Base-by-base conservation (phyloP, 345 rosid genomes). In the Hirschfeldia incana region DNA sequence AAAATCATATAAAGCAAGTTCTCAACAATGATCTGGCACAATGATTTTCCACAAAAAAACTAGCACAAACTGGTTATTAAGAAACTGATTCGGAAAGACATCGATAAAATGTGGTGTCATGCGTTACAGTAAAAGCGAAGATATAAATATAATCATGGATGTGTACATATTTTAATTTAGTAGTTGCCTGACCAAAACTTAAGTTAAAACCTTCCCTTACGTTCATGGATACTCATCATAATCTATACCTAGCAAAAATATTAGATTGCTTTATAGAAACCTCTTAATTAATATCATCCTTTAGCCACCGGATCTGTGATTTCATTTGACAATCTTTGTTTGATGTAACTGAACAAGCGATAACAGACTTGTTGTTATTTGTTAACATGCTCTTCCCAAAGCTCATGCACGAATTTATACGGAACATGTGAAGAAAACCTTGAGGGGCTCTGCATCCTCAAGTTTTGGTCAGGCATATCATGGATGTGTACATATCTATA, bases 301-400 rank as follows among this genome's bases (percentile, higher is more conserved):
- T 95, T 67, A 95, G 96, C n/a, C 85, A 86, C 67, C 88, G 93
- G 77, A 93, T 93, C 69, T 92, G 96, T 37, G 89, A 60, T 72
- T 88, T 95, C 91, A 91, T 74, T 76, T 90, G 97, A 80, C 94
- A 89, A 8, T 84, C 95, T 63, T 94, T 98, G 29, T 94, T 94
- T 10, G 96, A 70, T 10, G 93, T 89, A 61, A 94, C 98, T 0
- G 99, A 91, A 75, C 58, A 51, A 51, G 58, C 58, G 9, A 51
- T 15, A 51, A 5, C 58, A 51, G 58, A 51, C 98, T 91, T 64
- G 97, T 21, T 21, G 21, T 21, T 21, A 21, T 21, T 21, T 21
- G 21, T 21, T 21, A 21, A 21, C 21, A 91, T 4, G 99, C 99
- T 78, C 99, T 15, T 51, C 26, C 53, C 58, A 51, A 15, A 51